These are phyloP conservation scores for Vicia faba DNA, from an alignment of 306 rosid genomes.

Conservation along the genomic window DNA sequence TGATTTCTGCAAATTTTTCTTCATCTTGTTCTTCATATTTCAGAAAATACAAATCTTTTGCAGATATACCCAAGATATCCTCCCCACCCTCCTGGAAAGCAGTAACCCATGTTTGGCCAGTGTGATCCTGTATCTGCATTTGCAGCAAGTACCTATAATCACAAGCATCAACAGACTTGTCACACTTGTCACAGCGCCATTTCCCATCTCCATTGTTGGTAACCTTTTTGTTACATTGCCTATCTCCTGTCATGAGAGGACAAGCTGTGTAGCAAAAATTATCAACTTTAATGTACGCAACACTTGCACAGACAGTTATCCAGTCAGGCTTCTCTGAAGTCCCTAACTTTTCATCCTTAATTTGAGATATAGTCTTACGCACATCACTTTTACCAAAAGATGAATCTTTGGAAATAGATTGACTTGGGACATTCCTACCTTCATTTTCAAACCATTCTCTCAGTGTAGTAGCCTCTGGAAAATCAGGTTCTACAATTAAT, in stretches of 20 bases:
- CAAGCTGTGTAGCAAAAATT: constrained; percentile 86
- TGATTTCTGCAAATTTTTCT: constrained; percentile 60
- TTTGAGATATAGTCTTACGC: constrained; percentile 73
- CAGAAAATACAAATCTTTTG: constrained; percentile 65
- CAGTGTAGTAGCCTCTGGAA: constrained; percentile 55
- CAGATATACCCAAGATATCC: constrained; percentile 82
- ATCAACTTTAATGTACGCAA: constrained; percentile 69
- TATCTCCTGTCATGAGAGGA: constrained; percentile 74
- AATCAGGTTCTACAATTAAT: constrained; percentile 71
- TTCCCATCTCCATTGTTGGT: constrained; percentile 82
- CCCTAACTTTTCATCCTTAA: constrained; percentile 90
- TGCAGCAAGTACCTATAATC: constrained; percentile 85
- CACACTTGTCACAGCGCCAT: constrained; percentile 91
- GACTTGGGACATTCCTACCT: constrained; percentile 63
- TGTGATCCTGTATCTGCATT: constrained; percentile 81
- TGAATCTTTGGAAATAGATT: constrained; percentile 71
- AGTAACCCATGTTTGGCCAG: constrained; percentile 84
- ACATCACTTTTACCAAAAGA: constrained; percentile 52
- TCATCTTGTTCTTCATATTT: constrained; percentile 74
- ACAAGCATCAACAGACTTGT: constrained; percentile 59
- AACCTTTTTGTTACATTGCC: constrained; percentile 88
- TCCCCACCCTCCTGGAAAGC: constrained; percentile 94
- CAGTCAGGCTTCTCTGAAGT: constrained; percentile 95
- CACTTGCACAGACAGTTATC: constrained; percentile 70
- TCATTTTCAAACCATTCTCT: constrained; percentile 76